Percentiles rank a stretch among this genome's conserved stretches.
Conservation (phyloP, 2,329 filamentous ascomycete genomes). For the Diplodia scrobiculata region DNA sequence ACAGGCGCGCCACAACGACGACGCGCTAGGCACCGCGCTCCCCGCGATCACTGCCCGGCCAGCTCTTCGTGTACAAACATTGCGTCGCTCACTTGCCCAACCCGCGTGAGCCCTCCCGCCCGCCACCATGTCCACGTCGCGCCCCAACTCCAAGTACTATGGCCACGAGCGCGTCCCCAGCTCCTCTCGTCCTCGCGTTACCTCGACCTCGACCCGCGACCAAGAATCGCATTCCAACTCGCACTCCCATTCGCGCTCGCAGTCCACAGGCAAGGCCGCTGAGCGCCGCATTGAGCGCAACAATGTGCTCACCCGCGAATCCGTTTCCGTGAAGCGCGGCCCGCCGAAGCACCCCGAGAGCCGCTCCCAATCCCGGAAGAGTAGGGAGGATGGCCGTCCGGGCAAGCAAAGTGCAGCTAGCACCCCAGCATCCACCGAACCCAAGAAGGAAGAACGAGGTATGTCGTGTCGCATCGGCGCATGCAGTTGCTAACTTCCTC, state of each 20-base stretch:
- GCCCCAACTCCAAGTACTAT: conserved; percentile 38
- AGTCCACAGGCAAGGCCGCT: conserved; percentile 18
- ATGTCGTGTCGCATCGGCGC: neutral
- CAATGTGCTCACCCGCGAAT: conserved; percentile 26
- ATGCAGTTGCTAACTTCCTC: conserved; percentile 17
- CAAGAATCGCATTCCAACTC: conserved; percentile 25
- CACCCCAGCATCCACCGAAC: conserved; percentile 12
- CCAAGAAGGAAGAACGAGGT: conserved; percentile 29
- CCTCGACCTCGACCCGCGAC: conserved; percentile 33
- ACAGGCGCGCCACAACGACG: conserved; percentile 17
- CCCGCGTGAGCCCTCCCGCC: conserved; percentile 36
- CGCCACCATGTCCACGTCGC: conserved; percentile 41
- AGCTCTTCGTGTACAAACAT: conserved; percentile 26
- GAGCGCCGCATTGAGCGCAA: conserved; percentile 28
- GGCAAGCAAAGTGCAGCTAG: conserved; percentile 6
- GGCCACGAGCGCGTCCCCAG: conserved; percentile 40
- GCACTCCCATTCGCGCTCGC: conserved; percentile 21
- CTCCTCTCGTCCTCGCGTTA: conserved; percentile 43
- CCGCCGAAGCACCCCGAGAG: conserved; percentile 44
- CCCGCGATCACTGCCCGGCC: conserved; percentile 24
- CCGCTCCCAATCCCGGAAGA: conserved; percentile 38
- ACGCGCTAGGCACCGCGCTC: conserved; percentile 23
- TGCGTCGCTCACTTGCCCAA: conserved; percentile 2
- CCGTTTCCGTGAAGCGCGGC: conserved; percentile 34
- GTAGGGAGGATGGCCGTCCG: conserved; percentile 34